These are phyloP conservation scores for Pochonia chlamydosporia DNA, from an alignment of 2,329 filamentous ascomycete genomes.

Conservation along the genomic window DNA sequence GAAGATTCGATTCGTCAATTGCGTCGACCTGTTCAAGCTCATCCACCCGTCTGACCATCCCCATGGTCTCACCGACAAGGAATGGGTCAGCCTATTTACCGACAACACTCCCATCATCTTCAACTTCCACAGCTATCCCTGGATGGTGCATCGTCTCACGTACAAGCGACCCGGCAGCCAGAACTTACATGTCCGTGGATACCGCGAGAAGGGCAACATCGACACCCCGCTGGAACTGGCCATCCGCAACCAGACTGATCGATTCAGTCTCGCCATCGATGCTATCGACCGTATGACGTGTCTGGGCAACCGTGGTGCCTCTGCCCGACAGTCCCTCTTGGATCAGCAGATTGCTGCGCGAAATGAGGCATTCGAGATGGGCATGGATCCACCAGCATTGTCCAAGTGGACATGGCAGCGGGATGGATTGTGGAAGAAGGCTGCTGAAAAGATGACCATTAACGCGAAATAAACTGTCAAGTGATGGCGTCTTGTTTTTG, in stretches of 20 bases:
- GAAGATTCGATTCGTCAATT: slow-evolving; percentile 74
- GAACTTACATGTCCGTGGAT: slow-evolving; percentile 70
- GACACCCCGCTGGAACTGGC: slow-evolving; percentile 75
- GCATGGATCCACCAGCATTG: slow-evolving; percentile 62
- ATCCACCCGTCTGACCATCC: slow-evolving; percentile 65
- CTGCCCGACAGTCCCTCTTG: slow-evolving; percentile 57
- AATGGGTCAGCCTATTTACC: slow-evolving; percentile 68
- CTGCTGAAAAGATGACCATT: slow-evolving; percentile 5
- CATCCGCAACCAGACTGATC: slow-evolving; percentile 71
- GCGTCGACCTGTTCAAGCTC: slow-evolving; percentile 75
- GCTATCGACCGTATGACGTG: slow-evolving; percentile 63
- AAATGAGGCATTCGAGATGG: slow-evolving; percentile 62
- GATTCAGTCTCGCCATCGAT: slow-evolving; percentile 71
- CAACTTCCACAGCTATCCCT: slow-evolving; percentile 82
- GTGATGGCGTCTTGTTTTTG: too few relatives aligned
- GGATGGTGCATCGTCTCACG: slow-evolving; percentile 70
- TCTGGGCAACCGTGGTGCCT: slow-evolving; percentile 57
- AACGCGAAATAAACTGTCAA: background rate
- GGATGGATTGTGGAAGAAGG: slow-evolving; percentile 31
- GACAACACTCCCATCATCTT: slow-evolving; percentile 68
- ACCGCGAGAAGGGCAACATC: slow-evolving; percentile 80
- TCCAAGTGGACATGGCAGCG: slow-evolving; percentile 62
- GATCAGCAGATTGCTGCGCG: slow-evolving; percentile 59
- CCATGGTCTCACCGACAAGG: slow-evolving; percentile 61
- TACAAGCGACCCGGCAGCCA: slow-evolving; percentile 66